Percentiles rank a stretch among this genome's conserved stretches.
These are phyloP conservation scores for Pleurotus platypus DNA, from an alignment of 768 basidiomycete species.

Conservation along the genomic window DNA sequence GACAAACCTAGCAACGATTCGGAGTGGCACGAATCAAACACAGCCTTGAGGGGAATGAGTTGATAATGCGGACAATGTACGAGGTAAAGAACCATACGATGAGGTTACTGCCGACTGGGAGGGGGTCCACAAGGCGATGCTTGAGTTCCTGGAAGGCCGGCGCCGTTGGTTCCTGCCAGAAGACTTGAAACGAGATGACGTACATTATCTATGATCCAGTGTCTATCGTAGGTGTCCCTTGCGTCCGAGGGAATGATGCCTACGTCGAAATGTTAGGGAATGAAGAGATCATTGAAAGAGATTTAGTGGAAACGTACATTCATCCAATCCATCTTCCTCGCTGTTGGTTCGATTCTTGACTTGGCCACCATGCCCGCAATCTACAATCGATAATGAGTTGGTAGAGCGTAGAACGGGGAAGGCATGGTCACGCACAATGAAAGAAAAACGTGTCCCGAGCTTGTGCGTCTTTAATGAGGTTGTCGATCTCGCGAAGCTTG, in stretches of 20 bases:
- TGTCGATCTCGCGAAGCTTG: constrained; percentile 25
- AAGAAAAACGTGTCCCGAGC: constrained; percentile 35
- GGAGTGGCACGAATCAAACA: constrained; percentile 39
- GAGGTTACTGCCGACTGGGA: constrained; percentile 33
- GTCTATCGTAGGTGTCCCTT: background rate
- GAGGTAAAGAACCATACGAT: constrained; percentile 22
- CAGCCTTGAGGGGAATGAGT: constrained; percentile 13
- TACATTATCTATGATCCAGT: constrained; percentile 35
- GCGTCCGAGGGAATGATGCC: constrained; percentile 37
- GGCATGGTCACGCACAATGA: constrained; percentile 19
- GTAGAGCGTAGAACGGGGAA: background rate
- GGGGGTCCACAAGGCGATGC: constrained; percentile 28
- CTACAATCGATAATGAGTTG: constrained; percentile 14
- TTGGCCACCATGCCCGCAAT: constrained; percentile 51
- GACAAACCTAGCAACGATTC: constrained; percentile 34
- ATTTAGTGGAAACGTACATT: constrained; percentile 31
- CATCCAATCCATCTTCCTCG: constrained; percentile 51
- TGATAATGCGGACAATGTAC: background rate
- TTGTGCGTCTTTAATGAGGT: constrained; percentile 25
- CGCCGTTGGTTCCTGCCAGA: background rate
- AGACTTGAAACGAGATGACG: constrained; percentile 1
- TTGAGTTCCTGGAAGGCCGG: constrained; percentile 25
- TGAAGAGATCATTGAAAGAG: background rate
- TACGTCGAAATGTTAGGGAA: constrained; percentile 9
- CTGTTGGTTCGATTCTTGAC: constrained; percentile 34